Conservation (phyloP, 345 rosid species). For the Eucalyptus urophylla region DNA sequence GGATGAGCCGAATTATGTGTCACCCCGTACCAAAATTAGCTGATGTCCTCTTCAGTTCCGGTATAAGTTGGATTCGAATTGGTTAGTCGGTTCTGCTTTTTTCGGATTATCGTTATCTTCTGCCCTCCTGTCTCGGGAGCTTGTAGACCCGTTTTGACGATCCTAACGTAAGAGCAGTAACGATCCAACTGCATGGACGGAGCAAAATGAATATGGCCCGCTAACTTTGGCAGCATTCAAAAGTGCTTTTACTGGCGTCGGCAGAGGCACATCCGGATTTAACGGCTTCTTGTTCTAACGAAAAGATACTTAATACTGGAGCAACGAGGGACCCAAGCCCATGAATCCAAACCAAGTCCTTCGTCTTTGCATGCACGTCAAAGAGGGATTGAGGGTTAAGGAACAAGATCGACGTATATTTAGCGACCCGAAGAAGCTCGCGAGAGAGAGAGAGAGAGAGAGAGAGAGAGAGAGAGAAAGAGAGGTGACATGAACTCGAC, state of each 20-base stretch:
- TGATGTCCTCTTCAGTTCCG: neutral
- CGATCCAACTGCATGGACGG: neutral
- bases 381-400: neutral
- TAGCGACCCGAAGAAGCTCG: neutral
- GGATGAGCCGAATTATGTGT: neutral
- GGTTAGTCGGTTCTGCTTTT: neutral
- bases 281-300: neutral
- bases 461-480: no score
- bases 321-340: neutral
- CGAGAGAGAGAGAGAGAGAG: no score
- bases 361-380: neutral
- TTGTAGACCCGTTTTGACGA: neutral
- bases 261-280: neutral
- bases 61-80: neutral
- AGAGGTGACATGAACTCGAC: neutral
- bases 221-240: neutral
- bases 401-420: neutral
- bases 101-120: neutral
- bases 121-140: neutral
- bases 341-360: neutral
- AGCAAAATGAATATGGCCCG: neutral
- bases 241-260: neutral
- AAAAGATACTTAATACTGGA: neutral
- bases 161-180: neutral
- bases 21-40: neutral